Evolutionary conservation across 257 asterid genomes (phyloP).

Genomic region (Ligustrum vulgare): DNA sequence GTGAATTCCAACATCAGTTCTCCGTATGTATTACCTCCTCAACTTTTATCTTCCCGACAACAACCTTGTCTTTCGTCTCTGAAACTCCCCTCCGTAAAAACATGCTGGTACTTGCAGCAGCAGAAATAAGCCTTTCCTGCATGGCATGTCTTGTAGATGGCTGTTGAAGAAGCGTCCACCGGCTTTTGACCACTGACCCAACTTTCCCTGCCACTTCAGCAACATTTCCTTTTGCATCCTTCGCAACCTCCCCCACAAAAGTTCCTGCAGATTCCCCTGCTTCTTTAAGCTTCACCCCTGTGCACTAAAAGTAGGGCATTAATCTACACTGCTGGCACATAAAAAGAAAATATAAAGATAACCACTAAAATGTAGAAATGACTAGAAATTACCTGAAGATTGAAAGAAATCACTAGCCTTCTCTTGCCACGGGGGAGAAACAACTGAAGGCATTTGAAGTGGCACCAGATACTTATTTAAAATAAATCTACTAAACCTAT

Average conservation of each 20-base stretch:
- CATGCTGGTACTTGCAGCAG: slow-evolving; percentile 87
- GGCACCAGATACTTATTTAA: slow-evolving; percentile 29
- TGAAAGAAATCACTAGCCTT: slow-evolving; percentile 82
- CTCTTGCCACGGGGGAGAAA: slow-evolving; percentile 87
- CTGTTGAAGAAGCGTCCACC: slow-evolving; percentile 82
- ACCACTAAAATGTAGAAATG: slow-evolving; percentile 1
- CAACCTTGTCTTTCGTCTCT: slow-evolving; percentile 88
- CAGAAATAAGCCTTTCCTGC: slow-evolving; percentile 80
- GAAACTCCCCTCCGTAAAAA: slow-evolving; percentile 79
- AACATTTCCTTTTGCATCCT: slow-evolving; percentile 89
- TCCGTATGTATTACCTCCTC: slow-evolving; percentile 64
- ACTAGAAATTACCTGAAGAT: slow-evolving; percentile 62
- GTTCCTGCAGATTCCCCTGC: slow-evolving; percentile 83
- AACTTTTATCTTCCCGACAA: slow-evolving; percentile 78
- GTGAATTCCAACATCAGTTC: not conserved
- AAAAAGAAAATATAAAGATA: not conserved
- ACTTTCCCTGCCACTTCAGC: slow-evolving; percentile 79
- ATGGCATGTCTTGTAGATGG: slow-evolving; percentile 87
- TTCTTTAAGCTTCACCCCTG: slow-evolving; percentile 86
- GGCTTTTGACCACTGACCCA: slow-evolving; percentile 79
- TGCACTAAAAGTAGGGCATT: slow-evolving; percentile 19
- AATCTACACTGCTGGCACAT: not conserved
- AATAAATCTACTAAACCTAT: not conserved
- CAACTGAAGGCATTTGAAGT: slow-evolving; percentile 65
- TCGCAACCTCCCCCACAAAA: slow-evolving; percentile 82